Evolutionary conservation across 192 early-diverging fungal species (phyloP).

Genomic region (Backusella australiensis): DNA sequence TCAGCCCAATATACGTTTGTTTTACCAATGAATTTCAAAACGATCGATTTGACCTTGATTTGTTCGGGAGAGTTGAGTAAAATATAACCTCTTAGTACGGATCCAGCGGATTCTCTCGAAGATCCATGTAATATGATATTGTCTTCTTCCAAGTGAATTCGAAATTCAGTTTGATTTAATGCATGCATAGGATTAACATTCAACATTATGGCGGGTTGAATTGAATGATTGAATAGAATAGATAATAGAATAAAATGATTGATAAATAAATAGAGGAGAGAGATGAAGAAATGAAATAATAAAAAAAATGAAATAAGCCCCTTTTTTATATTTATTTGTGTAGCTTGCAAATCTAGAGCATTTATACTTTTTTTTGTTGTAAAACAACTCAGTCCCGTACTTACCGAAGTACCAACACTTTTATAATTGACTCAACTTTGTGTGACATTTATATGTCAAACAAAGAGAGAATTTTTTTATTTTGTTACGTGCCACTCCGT

Average conservation of each 20-base stretch:
- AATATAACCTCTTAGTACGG: slow-evolving; percentile 51
- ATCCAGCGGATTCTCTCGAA: slow-evolving; percentile 41
- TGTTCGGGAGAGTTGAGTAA: slow-evolving; percentile 45
- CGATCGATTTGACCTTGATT: slow-evolving; percentile 49
- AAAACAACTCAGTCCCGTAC: background rate
- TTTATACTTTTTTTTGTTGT: background rate
- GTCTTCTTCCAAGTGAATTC: slow-evolving; percentile 34
- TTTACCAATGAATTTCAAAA: slow-evolving; percentile 49
- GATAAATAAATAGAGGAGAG: background rate
- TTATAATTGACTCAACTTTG: background rate
- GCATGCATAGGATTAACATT: slow-evolving; percentile 26
- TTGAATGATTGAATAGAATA: background rate
- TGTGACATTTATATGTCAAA: background rate
- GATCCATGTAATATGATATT: slow-evolving; percentile 39
- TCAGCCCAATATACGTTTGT: slow-evolving; percentile 50
- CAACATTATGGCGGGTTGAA: slow-evolving; percentile 1
- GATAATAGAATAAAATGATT: background rate
- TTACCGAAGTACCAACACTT: background rate
- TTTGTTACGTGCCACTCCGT: background rate
- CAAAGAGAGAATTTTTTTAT: background rate
- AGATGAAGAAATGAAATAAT: background rate
- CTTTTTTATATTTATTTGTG: background rate
- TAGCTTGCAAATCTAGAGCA: background rate
- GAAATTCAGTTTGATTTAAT: slow-evolving; percentile 14
- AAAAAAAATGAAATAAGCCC: background rate